Evolutionary conservation across 1,284 basidiomycete genomes (phyloP), one percentile per base, ranked within the genome.

Genomic region (Paramarasmius palmivorus): DNA sequence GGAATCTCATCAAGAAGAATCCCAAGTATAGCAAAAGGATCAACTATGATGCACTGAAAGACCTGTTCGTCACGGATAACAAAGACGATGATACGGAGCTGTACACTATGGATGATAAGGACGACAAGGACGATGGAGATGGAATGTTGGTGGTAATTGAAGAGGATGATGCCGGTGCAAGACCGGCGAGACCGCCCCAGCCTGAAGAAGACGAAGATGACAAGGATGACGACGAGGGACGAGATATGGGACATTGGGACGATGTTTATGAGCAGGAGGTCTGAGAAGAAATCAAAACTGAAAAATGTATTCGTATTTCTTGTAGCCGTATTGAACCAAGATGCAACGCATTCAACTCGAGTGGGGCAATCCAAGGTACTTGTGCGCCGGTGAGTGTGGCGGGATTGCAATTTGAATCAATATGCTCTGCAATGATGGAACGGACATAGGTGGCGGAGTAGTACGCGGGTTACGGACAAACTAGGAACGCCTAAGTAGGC

Each of bases 11-110:
- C 61, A 88, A 89, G 75, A 90, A 91, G 70, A 91, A 87, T 59
- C 77, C 84, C 22, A 91, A 85, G 67, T 92, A 93, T 69, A 92
- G 89, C 71, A 91, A 91, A 63, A 83, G 92, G 49, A 94, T 95
- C 69, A 95, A 95, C 65, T 95, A 95, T 65, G 86, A 90, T 60
- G 92, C 90, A 0, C 79, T 94, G 50, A 87, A 89, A 60, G 81
- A 83, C 54, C 77, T 93, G 5, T 92, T 93, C 66, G 77, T 83
- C 39, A 75, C 70, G 52, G 81, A 83, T 20, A 79, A 83, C 47
- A 82, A 86, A 59, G 77, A 75, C 42, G 82, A 83, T 14, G 77
- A 77, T 52, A 22, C 22, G 12, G 29, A 32, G 44, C 57, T 80
- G 60, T 73, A 73, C 56, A 69, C 65, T 22, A 68, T 78, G 52